Evolutionary conservation across 805 yeast species (phyloP), one percentile per base, ranked within the genome.

Genomic region (Tetrapisispora namnaoensis): DNA sequence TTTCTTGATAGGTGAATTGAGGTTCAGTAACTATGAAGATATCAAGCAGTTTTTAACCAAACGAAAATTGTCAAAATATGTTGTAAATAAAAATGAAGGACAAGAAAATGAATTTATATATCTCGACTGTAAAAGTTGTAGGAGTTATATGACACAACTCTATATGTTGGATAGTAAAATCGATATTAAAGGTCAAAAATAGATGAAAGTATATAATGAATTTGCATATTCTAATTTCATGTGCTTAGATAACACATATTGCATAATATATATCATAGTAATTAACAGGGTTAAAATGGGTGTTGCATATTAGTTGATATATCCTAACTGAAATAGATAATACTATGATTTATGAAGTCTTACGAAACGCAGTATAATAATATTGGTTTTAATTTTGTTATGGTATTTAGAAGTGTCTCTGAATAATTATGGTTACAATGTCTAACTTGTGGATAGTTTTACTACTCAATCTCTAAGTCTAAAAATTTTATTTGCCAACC

Each of bases 141-240:
- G 68, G 50, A 16, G 67, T 0, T 59, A 60, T 0, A 64, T 80
- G 4, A 62, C 68, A 52, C 63, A 51, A 52, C 69, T 59, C 44
- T 71, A 65, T 54, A 65, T 63, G 52, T 65, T 55, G 44, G 69
- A 74, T 55, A 77, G 70, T 51, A 82, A 74, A 59, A 80, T 90
- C 14, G 97, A 90, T 61, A 89, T 91, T 53, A 90, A 90, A 70
- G 98, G 98, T 1, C 97, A 90, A 66, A 53, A 53, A 39, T 56
- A 49, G 34, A 11, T 18, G 10, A 7, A 43, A 32, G 9, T 18
- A 11, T 17, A 42, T 24, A 14, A 7, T 21, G 28, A 6, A 24
- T 24, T 24, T 24, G 28, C 28, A 24, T 18, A 16, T n/a, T 18
- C 16, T 20, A n/a, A 8, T 40, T 14, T 14, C 42, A 40, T 40